Evolutionary conservation across 148 eudicot species (phyloP).

Genomic region (Dianthus caryophyllus): DNA sequence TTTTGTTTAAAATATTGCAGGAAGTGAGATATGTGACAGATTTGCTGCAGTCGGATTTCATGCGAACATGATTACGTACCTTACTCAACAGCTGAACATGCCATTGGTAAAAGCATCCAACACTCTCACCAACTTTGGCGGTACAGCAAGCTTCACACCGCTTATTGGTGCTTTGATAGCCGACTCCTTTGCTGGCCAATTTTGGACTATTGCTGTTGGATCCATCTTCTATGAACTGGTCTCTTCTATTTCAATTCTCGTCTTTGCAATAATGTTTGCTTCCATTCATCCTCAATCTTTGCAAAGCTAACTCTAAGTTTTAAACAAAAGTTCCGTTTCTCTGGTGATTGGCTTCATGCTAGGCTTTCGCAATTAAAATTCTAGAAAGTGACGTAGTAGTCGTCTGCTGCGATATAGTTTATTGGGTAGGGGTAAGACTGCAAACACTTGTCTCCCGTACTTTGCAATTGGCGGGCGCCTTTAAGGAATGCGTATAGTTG

Average conservation of each 20-base stretch:
- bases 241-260: background rate
- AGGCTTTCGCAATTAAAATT: too few species aligned
- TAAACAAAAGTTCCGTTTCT: too few species aligned
- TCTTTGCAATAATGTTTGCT: background rate
- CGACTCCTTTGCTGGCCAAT: slow-evolving; percentile 75
- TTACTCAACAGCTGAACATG: slow-evolving; percentile 63
- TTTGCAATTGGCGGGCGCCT: too few species aligned
- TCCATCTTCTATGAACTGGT: slow-evolving; percentile 66
- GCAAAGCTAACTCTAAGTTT: background rate
- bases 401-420: too few species aligned
- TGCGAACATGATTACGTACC: slow-evolving; percentile 78
- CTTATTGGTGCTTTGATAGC: slow-evolving; percentile 74
- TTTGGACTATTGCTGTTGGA: slow-evolving; percentile 70
- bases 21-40: slow-evolving; percentile 76
- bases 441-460: too few species aligned
- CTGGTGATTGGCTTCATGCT: too few species aligned
- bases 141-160: slow-evolving; percentile 68
- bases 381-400: too few species aligned
- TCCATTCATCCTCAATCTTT: background rate
- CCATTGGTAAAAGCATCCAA: slow-evolving; percentile 77
- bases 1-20: slow-evolving; percentile 32
- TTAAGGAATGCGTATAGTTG: too few species aligned
- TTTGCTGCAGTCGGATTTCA: slow-evolving; percentile 64
- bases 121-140: slow-evolving; percentile 64
- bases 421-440: too few species aligned